Evolutionary conservation across 129 eudicot genomes (phyloP), one percentile per base, ranked within the genome.

Genomic region (Cynara cardunculus): DNA sequence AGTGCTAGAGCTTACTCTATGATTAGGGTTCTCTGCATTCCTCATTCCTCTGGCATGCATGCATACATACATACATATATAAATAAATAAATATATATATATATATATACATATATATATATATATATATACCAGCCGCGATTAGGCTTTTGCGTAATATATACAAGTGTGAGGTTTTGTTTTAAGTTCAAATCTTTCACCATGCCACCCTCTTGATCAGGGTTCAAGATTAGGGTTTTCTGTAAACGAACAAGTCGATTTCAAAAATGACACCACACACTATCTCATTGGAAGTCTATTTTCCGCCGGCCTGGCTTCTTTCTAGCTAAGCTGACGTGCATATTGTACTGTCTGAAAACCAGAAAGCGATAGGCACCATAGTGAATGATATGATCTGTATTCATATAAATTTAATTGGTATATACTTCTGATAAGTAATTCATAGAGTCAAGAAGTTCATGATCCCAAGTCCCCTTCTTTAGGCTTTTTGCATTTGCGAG

Each of bases 231-330:
- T 61, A 61, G 59, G 37, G 19, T 59, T 35, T 65, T 74, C 16
- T 35, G 21, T 66, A 30, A 3, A 32, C 19, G 24, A 62, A 28
- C 25, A 27, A 72, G 79, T 80, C 44, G 25, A 73, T 72, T 37
- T 80, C 46, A 71, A 37, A 62, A 22, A 62, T 80, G 49, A 64
- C 7, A 24, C 73, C 69, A 81, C 53, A 26, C 69, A 82, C 31
- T 69, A 75, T 22, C 61, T 81, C 71, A 13, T 21, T 1, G n/a
- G 66, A 21, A 19, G 2, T 53, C n/a, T 53, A 7, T 44, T 46
- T 28, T 25, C n/a, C 69, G 5, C 44, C n/a, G 56, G 5, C 44
- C 70, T 31, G 28, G 13, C 41, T 67, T 68, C 25, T 14, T 28
- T 41, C 53, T 69, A 27, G 69, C 65, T 5, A 78, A 46, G 71